Conservation (phyloP, 169 alveolate genomes). For the Eimeria nieschulzi region DNA sequence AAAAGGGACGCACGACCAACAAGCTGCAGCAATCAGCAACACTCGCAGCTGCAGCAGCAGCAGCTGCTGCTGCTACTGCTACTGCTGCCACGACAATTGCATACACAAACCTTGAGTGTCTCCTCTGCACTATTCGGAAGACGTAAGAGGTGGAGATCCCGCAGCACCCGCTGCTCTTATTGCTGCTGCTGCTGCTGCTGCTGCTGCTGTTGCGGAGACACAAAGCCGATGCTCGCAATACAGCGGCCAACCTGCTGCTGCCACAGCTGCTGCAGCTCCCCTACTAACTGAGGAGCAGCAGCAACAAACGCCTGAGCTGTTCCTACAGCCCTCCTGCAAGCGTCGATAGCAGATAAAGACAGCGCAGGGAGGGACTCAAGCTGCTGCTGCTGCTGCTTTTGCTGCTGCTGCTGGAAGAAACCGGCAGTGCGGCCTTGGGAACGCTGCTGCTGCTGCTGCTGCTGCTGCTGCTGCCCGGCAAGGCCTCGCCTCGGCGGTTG, state of each 20-base stretch:
- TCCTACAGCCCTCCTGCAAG: slow-evolving; percentile 15
- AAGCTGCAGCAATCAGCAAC: no score
- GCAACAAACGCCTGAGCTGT: slow-evolving; percentile 26
- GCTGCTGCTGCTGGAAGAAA: not conserved
- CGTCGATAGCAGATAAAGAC: not conserved
- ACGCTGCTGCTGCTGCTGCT: slow-evolving; percentile 40
- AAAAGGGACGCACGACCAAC: no score
- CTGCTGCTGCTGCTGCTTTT: slow-evolving; percentile 33
- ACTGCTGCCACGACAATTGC: not conserved
- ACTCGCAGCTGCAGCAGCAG: not conserved
- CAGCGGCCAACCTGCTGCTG: slow-evolving; percentile 25
- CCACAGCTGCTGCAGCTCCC: slow-evolving; percentile 47
- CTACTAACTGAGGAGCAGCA: slow-evolving; percentile 22
- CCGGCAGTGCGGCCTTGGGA: not conserved
- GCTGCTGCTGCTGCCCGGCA: slow-evolving; percentile 3
- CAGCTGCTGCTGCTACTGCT: not conserved
- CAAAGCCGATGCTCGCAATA: not conserved
- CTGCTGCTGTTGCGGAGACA: slow-evolving; percentile 31
- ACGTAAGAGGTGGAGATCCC: not conserved
- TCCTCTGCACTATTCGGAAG: not conserved
- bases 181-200: slow-evolving; percentile 14
- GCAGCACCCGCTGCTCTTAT: not conserved
- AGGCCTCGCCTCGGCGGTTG: not conserved
- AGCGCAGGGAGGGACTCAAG: slow-evolving; percentile 3
- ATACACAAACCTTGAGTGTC: not conserved